phyloP scores from a whole-genome alignment of 148 eudicot species.

The Chenopodium formosanum region DNA sequence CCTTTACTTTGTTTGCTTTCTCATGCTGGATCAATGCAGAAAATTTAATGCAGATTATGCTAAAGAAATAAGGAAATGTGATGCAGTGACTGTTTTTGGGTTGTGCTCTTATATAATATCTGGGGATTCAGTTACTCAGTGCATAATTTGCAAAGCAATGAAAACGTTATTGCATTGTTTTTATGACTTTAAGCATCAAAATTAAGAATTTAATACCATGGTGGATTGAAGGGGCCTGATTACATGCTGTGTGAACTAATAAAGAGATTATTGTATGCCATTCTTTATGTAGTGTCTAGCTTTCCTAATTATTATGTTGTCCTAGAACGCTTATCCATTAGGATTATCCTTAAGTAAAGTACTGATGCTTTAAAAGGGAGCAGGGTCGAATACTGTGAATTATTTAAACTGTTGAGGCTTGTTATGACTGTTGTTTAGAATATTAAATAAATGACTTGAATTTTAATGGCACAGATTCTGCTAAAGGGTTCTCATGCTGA shows the following conservation, averaged over 20 bases:
- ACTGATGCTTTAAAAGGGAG: neutral
- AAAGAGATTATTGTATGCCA: neutral
- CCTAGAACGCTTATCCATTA: neutral
- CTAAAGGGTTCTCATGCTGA: slow-evolving; percentile 79
- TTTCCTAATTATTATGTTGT: neutral
- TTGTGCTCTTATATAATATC: neutral
- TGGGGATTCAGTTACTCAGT: neutral
- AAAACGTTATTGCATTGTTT: neutral
- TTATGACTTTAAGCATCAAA: neutral
- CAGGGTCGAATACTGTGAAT: neutral
- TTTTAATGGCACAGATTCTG: slow-evolving; percentile 60
- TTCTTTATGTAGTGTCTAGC: neutral
- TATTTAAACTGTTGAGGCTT: neutral
- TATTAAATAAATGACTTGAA: too few relatives aligned
- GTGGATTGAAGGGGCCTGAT: neutral
- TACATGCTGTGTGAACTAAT: too few relatives aligned
- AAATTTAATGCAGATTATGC: neutral
- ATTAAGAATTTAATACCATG: neutral
- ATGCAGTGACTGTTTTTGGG: neutral
- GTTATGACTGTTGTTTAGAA: neutral
- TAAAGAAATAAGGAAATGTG: neutral
- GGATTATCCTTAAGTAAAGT: neutral
- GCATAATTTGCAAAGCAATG: neutral
- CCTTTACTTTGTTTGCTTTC: too few relatives aligned
- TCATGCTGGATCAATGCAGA: too few relatives aligned